Base-by-base conservation (phyloP, 495 filamentous ascomycete genomes). In the Hypoxylon lenormandii region DNA sequence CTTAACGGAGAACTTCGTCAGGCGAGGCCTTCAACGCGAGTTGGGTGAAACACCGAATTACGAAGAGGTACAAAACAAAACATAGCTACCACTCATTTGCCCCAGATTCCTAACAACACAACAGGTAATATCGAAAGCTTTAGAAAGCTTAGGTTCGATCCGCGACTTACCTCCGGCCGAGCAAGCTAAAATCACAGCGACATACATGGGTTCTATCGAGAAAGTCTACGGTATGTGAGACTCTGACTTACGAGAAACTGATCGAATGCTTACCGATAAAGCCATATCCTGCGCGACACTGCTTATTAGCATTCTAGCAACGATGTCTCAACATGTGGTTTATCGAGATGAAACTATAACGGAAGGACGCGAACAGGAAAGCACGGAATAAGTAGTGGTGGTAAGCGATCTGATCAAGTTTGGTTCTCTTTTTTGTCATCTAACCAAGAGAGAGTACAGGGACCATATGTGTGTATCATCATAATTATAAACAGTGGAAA, bases 251-350 rank as follows among this genome's bases (percentile, higher is more conserved):
- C 5, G 15, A 42, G 38, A 52, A 2, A 15, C 3, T 8, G 12
- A 6, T 8, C 11, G 15, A 37, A 18, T 36, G 48, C 48, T 52
- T 15, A 52, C 15, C 3, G 13, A 36, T 12, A n/a, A 52, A 53
- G 50, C 18, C n/a, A 53, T 53, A 21, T 53, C 50, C 16, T 53
- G 50, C 16, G 50, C 18, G 33, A 53, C 33, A 53, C 50, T 53
- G 5, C 23, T 53, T 13, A 21, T 53, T 8, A 16, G 50, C 18
- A 22, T 53, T 16, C 33, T 23, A 21, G 33, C 46, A 8, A 46
- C 47, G 18, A 63, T 63, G n/a, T 54, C 40, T 36, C 26, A 53
- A 12, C 30, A 40, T 0, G 50, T 53, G 18, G 18, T 40, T 13
- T 38, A 40, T 23, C 50, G 11, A n/a, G 33, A 40, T 22, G 50